A percentile compares a stretch with the other conserved stretches of the same genome.
Conservation (phyloP, 257 asterid species). For the Solanum phureja region DNA sequence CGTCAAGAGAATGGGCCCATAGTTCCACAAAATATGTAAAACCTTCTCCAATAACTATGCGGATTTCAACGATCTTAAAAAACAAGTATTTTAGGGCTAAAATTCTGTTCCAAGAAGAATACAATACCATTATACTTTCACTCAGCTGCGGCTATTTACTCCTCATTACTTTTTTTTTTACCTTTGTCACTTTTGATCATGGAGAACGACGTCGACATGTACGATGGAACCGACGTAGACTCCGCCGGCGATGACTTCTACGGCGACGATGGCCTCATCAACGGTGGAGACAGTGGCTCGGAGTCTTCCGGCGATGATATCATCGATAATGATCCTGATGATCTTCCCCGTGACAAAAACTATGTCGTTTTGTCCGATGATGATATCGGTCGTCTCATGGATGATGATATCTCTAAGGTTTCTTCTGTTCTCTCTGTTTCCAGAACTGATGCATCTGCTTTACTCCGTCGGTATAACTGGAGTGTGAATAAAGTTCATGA, state of each 20-base stretch:
- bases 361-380: neutral
- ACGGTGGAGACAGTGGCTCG: neutral
- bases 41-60: neutral
- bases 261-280: neutral
- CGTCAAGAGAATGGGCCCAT: neutral
- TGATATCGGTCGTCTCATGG: neutral
- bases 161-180: neutral
- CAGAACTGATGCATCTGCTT: neutral
- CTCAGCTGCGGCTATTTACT: neutral
- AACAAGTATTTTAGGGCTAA: neutral
- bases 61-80: neutral
- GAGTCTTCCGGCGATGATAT: neutral
- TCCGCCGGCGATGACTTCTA: neutral
- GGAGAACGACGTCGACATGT: constrained; percentile 2
- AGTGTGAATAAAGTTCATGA: constrained; percentile 18
- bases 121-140: neutral
- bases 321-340: neutral
- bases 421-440: constrained; percentile 11
- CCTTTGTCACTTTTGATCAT: neutral
- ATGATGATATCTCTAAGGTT: constrained; percentile 2
- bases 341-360: neutral
- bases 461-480: constrained; percentile 22
- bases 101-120: neutral
- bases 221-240: neutral
- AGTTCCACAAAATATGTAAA: neutral